Conservation (phyloP, 2,329 filamentous ascomycete genomes). For the Decorospora gaudefroyi region DNA sequence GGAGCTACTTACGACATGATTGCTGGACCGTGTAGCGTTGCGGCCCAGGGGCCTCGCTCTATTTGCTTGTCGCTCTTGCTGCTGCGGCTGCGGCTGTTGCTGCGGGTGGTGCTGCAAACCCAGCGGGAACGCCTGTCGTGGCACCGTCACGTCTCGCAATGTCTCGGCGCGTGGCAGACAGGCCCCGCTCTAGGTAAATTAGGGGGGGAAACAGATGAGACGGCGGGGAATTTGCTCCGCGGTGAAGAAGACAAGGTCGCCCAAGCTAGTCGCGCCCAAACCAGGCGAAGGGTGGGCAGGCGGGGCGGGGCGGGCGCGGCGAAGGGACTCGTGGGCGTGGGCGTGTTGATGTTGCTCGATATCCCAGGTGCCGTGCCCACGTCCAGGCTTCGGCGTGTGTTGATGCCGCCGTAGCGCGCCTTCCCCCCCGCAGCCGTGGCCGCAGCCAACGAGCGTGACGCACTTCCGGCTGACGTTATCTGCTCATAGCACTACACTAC, state of each 20-base stretch:
- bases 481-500: slow-evolving; percentile 1
- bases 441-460: slow-evolving; percentile 24
- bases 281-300: slow-evolving; percentile 2
- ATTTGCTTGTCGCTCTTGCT: slow-evolving; percentile 26
- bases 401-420: slow-evolving; percentile 31
- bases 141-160: slow-evolving; percentile 35
- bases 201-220: slow-evolving; percentile 37
- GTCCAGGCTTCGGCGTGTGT: slow-evolving; percentile 24
- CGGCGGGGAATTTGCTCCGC: slow-evolving; percentile 3
- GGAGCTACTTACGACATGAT: slow-evolving; percentile 47
- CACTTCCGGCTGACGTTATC: slow-evolving; percentile 10
- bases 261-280: slow-evolving; percentile 6
- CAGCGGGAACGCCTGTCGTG: slow-evolving; percentile 35
- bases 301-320: slow-evolving; percentile 1
- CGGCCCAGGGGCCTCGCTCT: slow-evolving; percentile 46
- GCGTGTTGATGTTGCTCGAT: slow-evolving; percentile 15
- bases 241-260: slow-evolving; percentile 3
- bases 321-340: background rate
- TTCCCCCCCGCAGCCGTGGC: slow-evolving; percentile 24
- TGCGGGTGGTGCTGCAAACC: slow-evolving; percentile 31
- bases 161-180: slow-evolving; percentile 37
- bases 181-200: slow-evolving; percentile 41
- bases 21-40: slow-evolving; percentile 35
- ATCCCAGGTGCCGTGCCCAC: no score
- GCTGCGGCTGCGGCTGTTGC: no score